Evolutionary conservation across 768 basidiomycete species (phyloP), one percentile per base, ranked within the genome.

Genomic region (Amanita rimosa): DNA sequence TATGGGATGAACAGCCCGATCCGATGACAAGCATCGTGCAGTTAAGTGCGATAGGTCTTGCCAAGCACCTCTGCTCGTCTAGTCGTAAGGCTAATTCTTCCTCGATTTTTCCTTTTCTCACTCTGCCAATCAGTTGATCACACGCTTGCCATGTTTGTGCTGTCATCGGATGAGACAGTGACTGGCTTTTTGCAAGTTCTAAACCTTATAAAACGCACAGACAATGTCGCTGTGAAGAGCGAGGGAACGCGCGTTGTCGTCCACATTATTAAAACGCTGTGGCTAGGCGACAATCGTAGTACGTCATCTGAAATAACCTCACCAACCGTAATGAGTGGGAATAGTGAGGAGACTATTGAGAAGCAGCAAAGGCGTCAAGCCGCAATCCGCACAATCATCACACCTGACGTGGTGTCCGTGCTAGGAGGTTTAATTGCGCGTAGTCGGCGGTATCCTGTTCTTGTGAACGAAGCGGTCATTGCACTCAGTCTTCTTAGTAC

Each of bases 161-260:
- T 78, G 1, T 57, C 61, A 2, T 39, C 63, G 1, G 36, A 60
- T n/a, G 45, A 52, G 10, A 55, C 57, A 14, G 55, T 67, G 1
- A 78, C 76, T 19, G 78, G 81, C 1, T 66, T 92, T 36, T 67
- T 77, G 4, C 80, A 80, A 50, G 75, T 98, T 39, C 69, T 96
- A 27, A 77, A 76, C 5, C 73, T 99, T 16, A 73, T 85, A 24
- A 72, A 74, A 44, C 82, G 91, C 36, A 84, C 91, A 4, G 85
- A 94, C 56, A 84, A 84, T 16, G 67, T 87, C 2, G 79, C 89
- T 1, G 71, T 94, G 31, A 85, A 85, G 64, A 92, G 86, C 59
- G 95, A 99, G 67, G 87, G 87, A 26, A 85, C 91, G 14, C 81
- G 95, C 16, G 79, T 94, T 2, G 67, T 96, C 36, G 90, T 92